Conservation (phyloP, 1,284 basidiomycete species). For the Thecaphora thlaspeos region DNA sequence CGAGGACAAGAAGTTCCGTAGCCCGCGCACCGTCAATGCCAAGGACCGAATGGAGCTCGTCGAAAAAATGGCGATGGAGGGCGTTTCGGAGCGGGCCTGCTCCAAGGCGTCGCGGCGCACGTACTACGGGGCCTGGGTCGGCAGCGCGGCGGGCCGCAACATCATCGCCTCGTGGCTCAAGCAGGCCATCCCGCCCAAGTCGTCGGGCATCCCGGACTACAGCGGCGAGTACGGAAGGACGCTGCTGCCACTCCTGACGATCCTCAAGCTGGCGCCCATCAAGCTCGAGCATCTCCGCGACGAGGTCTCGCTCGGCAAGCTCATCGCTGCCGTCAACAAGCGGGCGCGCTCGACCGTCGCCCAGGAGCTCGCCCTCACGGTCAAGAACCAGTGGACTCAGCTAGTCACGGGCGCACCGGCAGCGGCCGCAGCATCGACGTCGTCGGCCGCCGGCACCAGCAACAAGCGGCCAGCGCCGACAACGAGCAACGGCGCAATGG, state of each 20-base stretch:
- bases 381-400: slow-evolving; percentile 39
- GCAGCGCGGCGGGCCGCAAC: slow-evolving; percentile 16
- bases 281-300: slow-evolving; percentile 35
- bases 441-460: not conserved
- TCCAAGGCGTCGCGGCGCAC: slow-evolving; percentile 11
- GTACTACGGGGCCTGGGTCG: slow-evolving; percentile 17
- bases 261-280: slow-evolving; percentile 30
- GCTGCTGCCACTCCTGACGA: slow-evolving; percentile 27
- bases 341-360: slow-evolving; percentile 24
- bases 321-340: slow-evolving; percentile 30
- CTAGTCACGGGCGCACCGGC: slow-evolving; percentile 18
- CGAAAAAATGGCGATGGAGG: not conserved
- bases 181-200: slow-evolving; percentile 25
- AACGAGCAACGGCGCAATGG: not conserved
- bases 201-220: slow-evolving; percentile 17
- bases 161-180: slow-evolving; percentile 21
- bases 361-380: slow-evolving; percentile 14
- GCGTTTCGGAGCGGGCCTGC: not conserved
- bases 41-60: not conserved
- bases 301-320: slow-evolving; percentile 36
- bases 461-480: not conserved
- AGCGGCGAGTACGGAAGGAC: slow-evolving; percentile 34
- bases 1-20: slow-evolving; percentile 13
- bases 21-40: slow-evolving; percentile 7
- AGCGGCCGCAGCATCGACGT: not conserved